Evolutionary conservation across 768 basidiomycete genomes (phyloP), one percentile per base, ranked within the genome.

Genomic region (Phlebiopsis gigantea): DNA sequence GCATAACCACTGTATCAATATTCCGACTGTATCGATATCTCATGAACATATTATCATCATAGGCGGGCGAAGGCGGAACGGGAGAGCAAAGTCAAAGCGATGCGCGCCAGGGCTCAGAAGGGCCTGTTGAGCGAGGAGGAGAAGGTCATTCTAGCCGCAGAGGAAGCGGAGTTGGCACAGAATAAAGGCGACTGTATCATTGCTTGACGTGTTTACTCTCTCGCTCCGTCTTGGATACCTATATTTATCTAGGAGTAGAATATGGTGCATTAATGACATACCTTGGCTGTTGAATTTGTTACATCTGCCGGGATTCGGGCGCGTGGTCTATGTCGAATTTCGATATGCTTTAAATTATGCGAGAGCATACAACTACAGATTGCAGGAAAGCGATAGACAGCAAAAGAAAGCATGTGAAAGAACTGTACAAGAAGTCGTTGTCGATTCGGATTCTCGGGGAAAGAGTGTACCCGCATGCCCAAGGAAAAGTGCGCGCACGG

Each of bases 11-110:
- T 62, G 58, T 67, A 61, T 57, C 47, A 10, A 47, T 42, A 29
- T 55, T 53, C 52, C 57, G 26, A 60, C 48, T 57, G 47, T 65
- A 59, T 64, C 57, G 58, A 62, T 65, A 48, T 53, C 65, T 46
- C 24, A 59, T 58, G 59, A 55, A 34, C 55, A n/a, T 19, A 56
- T 42, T 19, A 25, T 54, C 14, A 22, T 56, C 7, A 30, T 66
- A 90, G 88, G 62, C 87, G 88, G 21, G 87, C 88, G 42, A 84
- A 75, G 71, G 84, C 83, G 12, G 90, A 93, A 71, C 77, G 80
- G 65, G 84, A 84, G 65, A 90, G 88, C 62, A 76, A 77, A 65
- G 68, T 81, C 58, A 83, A 79, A 68, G 88, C 85, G 2, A 82
- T 92, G 82, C 74, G 80, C 66, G 84, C 79, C 57, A 80, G 90